Base-by-base conservation (phyloP, 2,329 filamentous ascomycete genomes). In the Pyrenophora seminiperda region DNA sequence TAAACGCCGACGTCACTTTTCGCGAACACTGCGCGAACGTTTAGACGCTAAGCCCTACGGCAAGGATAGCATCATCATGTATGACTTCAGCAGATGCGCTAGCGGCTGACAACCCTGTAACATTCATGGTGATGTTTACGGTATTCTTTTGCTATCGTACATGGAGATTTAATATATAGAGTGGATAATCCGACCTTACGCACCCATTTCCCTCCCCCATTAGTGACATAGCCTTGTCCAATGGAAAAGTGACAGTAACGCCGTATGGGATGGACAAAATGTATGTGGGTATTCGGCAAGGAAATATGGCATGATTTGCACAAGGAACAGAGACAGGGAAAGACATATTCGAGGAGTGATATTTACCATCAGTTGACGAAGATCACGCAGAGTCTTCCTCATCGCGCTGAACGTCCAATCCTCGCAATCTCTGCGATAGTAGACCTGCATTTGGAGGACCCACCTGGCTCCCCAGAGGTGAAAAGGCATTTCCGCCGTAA, bases 391-490 rank as follows among this genome's bases (percentile, higher is more conserved):
- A 52, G n/a, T 38, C 49, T 13, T 58, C 54, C 14, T 55, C 46
- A 31, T 58, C 49, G 31, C 47, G 67, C 50, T 78, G 73, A 10
- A 80, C 74, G 30, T 84, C 87, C 5, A 90, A 73, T 5, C 83
- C 82, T 57, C 84, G 81, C 36, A 93, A 74, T 48, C 85, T 81
- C 67, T 84, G 84, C 9, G 89, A 89, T 13, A 94, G 75, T 13
- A 94, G 72, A 2, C 89, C 83, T 62, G 90, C 86, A 4, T 82
- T 78, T 79, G 30, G 86, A 82, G 63, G 89, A 86, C 29, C 85
- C 81, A 15, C 53, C n/a, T 61, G 49, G n/a, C 62, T 61, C 17
- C 55, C 44, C 7, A 67, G 29, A n/a, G 65, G 62, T 27, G 61
- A 62, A 46, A 70, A 71, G 13, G 66, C 68, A 33, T 70, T 70